Evolutionary conservation across 1,284 basidiomycete genomes (phyloP), one percentile per base, ranked within the genome.

Genomic region (Takashimella koratensis): DNA sequence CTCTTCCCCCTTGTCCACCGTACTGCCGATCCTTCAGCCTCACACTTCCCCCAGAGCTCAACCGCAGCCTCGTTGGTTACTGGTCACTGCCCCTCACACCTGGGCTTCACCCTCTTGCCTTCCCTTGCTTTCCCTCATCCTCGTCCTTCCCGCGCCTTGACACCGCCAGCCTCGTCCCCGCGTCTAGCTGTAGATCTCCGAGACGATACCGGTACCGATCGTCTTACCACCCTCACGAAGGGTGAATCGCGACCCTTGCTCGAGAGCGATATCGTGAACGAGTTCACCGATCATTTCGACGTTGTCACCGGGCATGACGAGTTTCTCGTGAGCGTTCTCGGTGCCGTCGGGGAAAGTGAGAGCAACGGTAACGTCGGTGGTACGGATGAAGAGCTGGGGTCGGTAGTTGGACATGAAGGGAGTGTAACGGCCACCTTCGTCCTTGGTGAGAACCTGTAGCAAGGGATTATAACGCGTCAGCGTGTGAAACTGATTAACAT

Each of bases 301-400:
- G 70, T 96, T 96, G 80, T 98, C 96, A 67, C 96, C 95, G 50
- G 95, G 95, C 91, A 98, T 96, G 67, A 98, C 88, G 84, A 93
- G 74, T 78, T 89, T 92, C 68, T 91, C 87, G 52, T 82, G 81
- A 19, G 87, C 83, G 65, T 64, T 66, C 60, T 75, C 73, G 48
- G 78, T 79, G 47, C 85, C 92, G 50, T 87, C 85, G 25, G 94
- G 92, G 85, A 93, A 98, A 13, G 83, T 86, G 49, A 99, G 78
- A 36, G 82, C 79, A 52, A 87, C 86, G 40, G 94, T 97, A 62
- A 98, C 87, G 73, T 99, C 94, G 56, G 92, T 89, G 22, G 96
- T 98, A 59, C 95, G 90, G 73, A 96, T 82, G 83, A 93, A 99
- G 61, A 98, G 83, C 77, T 98, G 96, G 25, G 95, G 96, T 43